Base-by-base conservation (phyloP, 441 rosid species). In the Populus trichocarpa region DNA sequence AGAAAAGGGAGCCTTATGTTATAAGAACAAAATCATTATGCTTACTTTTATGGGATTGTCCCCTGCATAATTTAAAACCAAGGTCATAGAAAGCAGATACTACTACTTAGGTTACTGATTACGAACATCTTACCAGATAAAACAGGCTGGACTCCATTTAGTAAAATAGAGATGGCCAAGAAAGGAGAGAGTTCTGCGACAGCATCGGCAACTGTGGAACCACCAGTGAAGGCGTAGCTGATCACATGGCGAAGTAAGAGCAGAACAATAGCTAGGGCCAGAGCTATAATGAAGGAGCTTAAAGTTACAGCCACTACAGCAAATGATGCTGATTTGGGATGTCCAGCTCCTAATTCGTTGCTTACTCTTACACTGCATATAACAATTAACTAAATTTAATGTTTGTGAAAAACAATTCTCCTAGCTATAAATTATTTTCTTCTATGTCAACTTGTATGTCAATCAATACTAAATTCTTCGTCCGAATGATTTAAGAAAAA, bases 91-190 rank as follows among this genome's bases (percentile, higher is more conserved):
- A 38, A 38, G 46, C 46, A 38, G 46, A 10, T 38, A 2, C 46
- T 38, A 10, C 46, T 38, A 38, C 46, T 42, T 11, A 42, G 50
- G 50, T 42, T 11, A 42, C 50, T 1, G 18, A 1, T 16, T 50
- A 14, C n/a, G 22, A 53, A 53, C n/a, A 53, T 53, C 61, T 70
- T 85, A 90, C 93, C 93, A 1, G 90, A 89, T 64, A 90, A 71
- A 25, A 90, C 94, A 0, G 91, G 94, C 68, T 90, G 94, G 32
- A 90, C 64, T 0, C 92, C 94, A 16, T 87, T 87, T 28, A 90
- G 89, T 20, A 90, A 7, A 35, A 90, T 85, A 33, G 88, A 79
- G 69, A 84, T 33, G n/a, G 90, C 90, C 75, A 90, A 71, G 36
- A 75, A 75, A 0, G 94, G 92, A 73, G 82, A 82, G 13, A 89